Conservation (phyloP, 495 filamentous ascomycete species). For the Penicillium lagena region DNA sequence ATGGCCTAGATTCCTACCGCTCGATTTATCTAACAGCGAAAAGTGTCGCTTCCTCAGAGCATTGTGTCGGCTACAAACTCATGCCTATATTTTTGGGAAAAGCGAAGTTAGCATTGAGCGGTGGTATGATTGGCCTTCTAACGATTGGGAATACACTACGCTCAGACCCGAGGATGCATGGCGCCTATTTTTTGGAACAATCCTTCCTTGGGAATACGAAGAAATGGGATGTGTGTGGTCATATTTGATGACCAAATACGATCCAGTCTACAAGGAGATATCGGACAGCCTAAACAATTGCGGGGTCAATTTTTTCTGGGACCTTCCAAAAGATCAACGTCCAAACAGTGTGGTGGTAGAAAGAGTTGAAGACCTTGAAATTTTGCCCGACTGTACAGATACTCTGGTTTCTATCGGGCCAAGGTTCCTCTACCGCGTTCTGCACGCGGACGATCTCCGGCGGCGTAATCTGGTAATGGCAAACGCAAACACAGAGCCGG, state of each 20-base stretch:
- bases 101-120: background rate
- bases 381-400: background rate
- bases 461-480: background rate
- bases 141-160: too few relatives aligned
- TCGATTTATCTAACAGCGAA: background rate
- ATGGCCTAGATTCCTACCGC: background rate
- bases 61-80: conserved; percentile 5
- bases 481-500: background rate
- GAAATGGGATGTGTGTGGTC: conserved; percentile 2
- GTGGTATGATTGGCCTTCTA: too few relatives aligned
- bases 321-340: background rate
- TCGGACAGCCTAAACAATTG: background rate
- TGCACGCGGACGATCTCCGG: background rate
- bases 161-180: background rate
- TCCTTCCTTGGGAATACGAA: conserved; percentile 5
- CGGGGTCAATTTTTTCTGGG: background rate
- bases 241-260: conserved; percentile 2
- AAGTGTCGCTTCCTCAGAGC: conserved; percentile 6
- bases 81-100: conserved; percentile 4
- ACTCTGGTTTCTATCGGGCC: background rate
- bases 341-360: background rate
- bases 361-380: background rate
- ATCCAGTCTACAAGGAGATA: background rate
- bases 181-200: conserved; percentile 1
- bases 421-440: background rate